Conservation (phyloP, 176 grass and related monocot genomes). For the Hordeum marinum region DNA sequence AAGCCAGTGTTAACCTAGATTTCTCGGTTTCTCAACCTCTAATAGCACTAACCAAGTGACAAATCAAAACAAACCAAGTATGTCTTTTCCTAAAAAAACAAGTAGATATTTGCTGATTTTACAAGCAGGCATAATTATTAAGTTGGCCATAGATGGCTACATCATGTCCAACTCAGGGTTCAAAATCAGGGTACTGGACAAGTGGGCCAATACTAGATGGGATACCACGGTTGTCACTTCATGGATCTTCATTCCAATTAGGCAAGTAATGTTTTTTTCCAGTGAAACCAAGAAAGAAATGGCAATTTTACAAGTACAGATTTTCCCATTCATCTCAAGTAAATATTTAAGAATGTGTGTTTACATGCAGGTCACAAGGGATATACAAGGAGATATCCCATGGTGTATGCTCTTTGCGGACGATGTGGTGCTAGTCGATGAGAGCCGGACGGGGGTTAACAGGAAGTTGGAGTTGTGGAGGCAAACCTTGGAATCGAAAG, state of each 20-base stretch:
- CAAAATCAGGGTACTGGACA: not conserved
- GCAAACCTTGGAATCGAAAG: too few species aligned
- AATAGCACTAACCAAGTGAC: not conserved
- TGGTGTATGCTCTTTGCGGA: too few species aligned
- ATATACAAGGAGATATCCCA: too few species aligned
- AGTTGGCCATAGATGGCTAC: not conserved
- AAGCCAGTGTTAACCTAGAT: not conserved
- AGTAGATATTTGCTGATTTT: not conserved
- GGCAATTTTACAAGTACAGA: not conserved
- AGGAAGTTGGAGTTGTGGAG: too few species aligned
- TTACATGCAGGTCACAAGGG: not conserved
- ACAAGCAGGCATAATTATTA: not conserved
- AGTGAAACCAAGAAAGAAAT: not conserved
- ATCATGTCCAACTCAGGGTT: not conserved
- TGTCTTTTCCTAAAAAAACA: not conserved
- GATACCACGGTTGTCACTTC: not conserved
- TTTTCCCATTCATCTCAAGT: not conserved
- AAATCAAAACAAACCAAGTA: conserved; percentile 4
- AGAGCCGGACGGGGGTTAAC: too few species aligned
- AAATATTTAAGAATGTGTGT: not conserved
- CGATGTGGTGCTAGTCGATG: too few species aligned
- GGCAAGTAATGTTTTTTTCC: not conserved
- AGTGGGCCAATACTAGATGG: not conserved
- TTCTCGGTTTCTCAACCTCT: not conserved
- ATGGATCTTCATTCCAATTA: not conserved